These are phyloP conservation scores for Pichia ethanolica DNA, from an alignment of 805 yeast species.

Conservation along the genomic window DNA sequence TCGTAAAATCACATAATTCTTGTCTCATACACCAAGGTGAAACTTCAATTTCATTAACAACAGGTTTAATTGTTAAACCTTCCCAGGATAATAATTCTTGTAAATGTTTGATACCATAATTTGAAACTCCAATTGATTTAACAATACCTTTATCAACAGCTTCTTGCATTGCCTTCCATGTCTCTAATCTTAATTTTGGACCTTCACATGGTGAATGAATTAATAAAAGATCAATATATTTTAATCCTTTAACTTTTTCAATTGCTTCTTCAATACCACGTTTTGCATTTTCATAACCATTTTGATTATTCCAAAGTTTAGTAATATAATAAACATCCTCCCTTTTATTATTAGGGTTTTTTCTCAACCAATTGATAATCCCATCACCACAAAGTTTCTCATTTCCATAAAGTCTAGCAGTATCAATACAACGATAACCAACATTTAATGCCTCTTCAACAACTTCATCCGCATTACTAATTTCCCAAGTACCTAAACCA, in stretches of 20 bases:
- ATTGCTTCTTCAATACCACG: conserved; percentile 52
- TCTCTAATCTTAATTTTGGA: conserved; percentile 42
- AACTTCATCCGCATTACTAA: conserved; percentile 30
- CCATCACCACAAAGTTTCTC: conserved; percentile 45
- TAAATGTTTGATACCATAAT: conserved; percentile 54
- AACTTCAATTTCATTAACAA: conserved; percentile 74
- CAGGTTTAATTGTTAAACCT: conserved; percentile 49
- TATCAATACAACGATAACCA: conserved; percentile 42
- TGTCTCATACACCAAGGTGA: conserved; percentile 76
- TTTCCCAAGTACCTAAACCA: conserved; percentile 45
- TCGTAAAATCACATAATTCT: conserved; percentile 56
- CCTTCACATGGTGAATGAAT: conserved; percentile 59
- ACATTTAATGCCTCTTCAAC: conserved; percentile 37
- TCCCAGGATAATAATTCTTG: conserved; percentile 55
- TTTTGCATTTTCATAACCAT: conserved; percentile 52
- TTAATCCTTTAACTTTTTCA: conserved; percentile 41
- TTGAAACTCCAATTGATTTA: conserved; percentile 71
- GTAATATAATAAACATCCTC: conserved; percentile 58
- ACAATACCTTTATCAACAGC: conserved; percentile 52
- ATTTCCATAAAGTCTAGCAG: conserved; percentile 42
- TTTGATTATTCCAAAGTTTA: conserved; percentile 63
- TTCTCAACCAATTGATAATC: conserved; percentile 32
- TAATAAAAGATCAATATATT: conserved; percentile 66
- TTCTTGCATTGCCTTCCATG: conserved; percentile 72
- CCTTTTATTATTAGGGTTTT: conserved; percentile 35